Base-by-base conservation (phyloP, 148 eudicot species). In the Bassia scoparia region DNA sequence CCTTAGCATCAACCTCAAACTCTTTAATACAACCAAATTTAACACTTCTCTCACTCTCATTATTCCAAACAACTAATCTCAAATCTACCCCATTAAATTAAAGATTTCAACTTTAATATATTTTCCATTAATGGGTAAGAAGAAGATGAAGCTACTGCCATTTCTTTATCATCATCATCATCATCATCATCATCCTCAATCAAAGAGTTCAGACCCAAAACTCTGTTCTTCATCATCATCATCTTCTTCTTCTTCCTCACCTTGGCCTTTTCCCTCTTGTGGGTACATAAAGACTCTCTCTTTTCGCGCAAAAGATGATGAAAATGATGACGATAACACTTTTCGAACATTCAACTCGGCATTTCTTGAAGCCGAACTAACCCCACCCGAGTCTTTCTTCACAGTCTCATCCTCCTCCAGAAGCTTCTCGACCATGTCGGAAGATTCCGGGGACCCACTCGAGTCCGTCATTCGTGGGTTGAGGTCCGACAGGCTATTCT, bases 201-300 rank as follows among this genome's bases (percentile, higher is more conserved):
- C 83, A 78, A 86, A 82, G 53, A 44, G 77, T 80, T 68, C 78
- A 60, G 86, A 87, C 33, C 35, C 79, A 53, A 72, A 67, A 38
- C 35, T 46, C 58, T 48, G 21, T 30, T 71, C 72, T 52, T 29
- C 67, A 12, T 46, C 48, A 0, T 61, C 65, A 5, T 26, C 85
- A 2, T 67, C 68, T 30, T 27, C 67, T 12, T 62, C 63, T 7
- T 66, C 76, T 24, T 24, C 85, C 27, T 48, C 79, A 15, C 76
- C 82, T 29, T 90, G 92, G 90, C 81, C 80, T 58, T 88, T 86
- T 82, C 87, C 88, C 10, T 65, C 86, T 70, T 91, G 97, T 71
- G 86, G 71, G 0, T 78, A 68, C 83, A 78, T 84, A 30, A 88
- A 77, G 30, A 89, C 95, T 72, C 89, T 84, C 68, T 92, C 97